These are phyloP conservation scores for Carex pumila DNA, from an alignment of 176 grass and related monocot species.

Conservation along the genomic window DNA sequence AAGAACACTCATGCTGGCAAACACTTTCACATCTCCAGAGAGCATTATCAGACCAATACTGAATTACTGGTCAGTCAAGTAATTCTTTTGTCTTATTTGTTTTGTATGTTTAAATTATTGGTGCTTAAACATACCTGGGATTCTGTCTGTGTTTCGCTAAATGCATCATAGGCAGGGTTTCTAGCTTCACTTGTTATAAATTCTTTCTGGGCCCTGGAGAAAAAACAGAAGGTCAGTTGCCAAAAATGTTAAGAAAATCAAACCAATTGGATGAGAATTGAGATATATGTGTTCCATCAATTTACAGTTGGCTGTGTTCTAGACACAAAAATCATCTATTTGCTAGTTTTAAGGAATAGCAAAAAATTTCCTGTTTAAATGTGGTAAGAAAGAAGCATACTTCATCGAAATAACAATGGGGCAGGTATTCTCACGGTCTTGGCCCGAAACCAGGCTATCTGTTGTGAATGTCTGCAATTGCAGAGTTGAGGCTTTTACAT, in stretches of 20 bases:
- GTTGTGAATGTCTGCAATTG: conserved; percentile 56
- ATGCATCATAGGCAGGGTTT: conserved; percentile 44
- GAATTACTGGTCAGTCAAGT: not conserved
- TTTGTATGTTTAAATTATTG: not conserved
- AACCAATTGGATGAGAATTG: not conserved
- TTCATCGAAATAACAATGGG: conserved; percentile 52
- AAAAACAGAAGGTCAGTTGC: conserved; percentile 1
- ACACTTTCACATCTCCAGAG: too few species aligned
- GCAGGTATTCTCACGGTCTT: conserved; percentile 44
- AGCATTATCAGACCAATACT: not conserved
- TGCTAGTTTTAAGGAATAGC: not conserved
- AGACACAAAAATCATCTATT: conserved; percentile 5
- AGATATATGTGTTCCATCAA: not conserved
- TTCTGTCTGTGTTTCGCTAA: conserved; percentile 87
- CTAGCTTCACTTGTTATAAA: not conserved
- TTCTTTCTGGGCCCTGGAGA: conserved; percentile 40
- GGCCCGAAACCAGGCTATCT: conserved; percentile 35
- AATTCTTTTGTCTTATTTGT: not conserved
- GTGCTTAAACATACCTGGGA: conserved; percentile 48
- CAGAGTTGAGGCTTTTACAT: not conserved
- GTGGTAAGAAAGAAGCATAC: conserved; percentile 36
- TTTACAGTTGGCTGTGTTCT: not conserved
- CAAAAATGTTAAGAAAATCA: not conserved
- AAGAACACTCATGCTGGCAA: too few species aligned
- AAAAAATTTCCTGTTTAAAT: not conserved